Evolutionary conservation across 805 yeast species (phyloP), one percentile per base, ranked within the genome.

Genomic region (Millerozyma miso): DNA sequence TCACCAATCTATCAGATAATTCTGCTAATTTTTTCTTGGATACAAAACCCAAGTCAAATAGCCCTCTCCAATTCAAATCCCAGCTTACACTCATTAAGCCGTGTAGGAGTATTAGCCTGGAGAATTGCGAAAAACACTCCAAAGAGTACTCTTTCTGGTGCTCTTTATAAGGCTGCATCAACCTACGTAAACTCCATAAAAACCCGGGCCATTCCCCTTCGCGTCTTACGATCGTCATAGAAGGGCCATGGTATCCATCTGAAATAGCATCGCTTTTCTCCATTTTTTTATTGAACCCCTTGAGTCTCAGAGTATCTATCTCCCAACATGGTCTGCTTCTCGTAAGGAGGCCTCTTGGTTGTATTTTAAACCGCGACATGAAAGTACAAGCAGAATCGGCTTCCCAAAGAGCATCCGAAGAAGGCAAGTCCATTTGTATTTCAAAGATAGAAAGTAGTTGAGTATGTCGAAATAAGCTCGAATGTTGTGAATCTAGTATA

Each of bases 321-420:
- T 19, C 14, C 16, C n/a, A 16, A 19, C 10, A 35, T 18, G 33
- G 19, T 31, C 8, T 31, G n/a, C 14, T 3, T n/a, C 38, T 19
- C 2, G 32, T 8, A 13, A 31, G 23, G 29, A 39, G 15, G 5
- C 33, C 37, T 23, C 10, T 23, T 23, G 29, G 29, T 23, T 23
- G 29, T 10, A 7, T 23, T 23, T 23, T 23, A 6, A 23, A 23
- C 6, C 29, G 29, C 10, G 6, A 23, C 7, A 33, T 7, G 10
- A 23, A 23, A 7, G 29, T 23, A 6, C 10, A 13, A 0, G 58
- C 51, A 38, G 50, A 50, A 1, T 42, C 19, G 6, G 76, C 69
- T 23, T 56, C 45, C 79, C 79, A 74, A 16, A 71, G 69, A 3
- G 67, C 59, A 45, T 74, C 79, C 0, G 73, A 54, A 32, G 66